These are phyloP conservation scores for Blastobotrys elegans DNA, from an alignment of 1,139 yeast genomes.

Conservation along the genomic window DNA sequence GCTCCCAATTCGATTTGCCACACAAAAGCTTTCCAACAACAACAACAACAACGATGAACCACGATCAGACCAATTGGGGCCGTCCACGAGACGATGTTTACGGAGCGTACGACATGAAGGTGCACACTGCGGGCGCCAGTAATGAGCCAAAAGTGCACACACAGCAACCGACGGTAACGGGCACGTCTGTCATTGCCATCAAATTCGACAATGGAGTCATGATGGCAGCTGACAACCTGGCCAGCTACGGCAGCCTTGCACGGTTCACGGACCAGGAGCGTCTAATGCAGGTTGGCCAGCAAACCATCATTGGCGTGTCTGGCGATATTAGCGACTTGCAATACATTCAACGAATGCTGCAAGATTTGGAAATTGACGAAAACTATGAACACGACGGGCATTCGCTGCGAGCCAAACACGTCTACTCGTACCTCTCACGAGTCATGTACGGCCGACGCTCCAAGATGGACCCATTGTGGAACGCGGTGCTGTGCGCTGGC, in stretches of 20 bases:
- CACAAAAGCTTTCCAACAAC: not conserved
- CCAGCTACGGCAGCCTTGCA: constrained; percentile 88
- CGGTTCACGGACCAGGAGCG: constrained; percentile 84
- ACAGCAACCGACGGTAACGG: constrained; percentile 92
- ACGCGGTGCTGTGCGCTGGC: constrained; percentile 88
- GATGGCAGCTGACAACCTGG: constrained; percentile 93
- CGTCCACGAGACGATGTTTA: constrained; percentile 80
- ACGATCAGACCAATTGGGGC: constrained; percentile 95
- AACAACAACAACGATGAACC: constrained; percentile 56
- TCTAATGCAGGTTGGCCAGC: constrained; percentile 72
- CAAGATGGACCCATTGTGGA: constrained; percentile 96
- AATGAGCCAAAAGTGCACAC: constrained; percentile 55
- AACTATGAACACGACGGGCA: constrained; percentile 79
- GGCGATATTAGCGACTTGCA: constrained; percentile 97
- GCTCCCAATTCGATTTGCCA: not conserved
- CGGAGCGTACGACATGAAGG: constrained; percentile 69
- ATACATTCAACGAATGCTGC: constrained; percentile 67
- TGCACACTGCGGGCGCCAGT: constrained; percentile 51
- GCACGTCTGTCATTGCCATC: constrained; percentile 89
- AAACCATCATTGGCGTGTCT: constrained; percentile 86
- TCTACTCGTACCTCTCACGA: constrained; percentile 81
- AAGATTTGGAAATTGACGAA: constrained; percentile 73
- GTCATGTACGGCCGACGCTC: constrained; percentile 84
- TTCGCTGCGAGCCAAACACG: constrained; percentile 73
- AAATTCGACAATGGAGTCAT: constrained; percentile 87